These are phyloP conservation scores for Aphanomyces euteiches DNA, from an alignment of 352 stramenopile genomes.

Conservation along the genomic window DNA sequence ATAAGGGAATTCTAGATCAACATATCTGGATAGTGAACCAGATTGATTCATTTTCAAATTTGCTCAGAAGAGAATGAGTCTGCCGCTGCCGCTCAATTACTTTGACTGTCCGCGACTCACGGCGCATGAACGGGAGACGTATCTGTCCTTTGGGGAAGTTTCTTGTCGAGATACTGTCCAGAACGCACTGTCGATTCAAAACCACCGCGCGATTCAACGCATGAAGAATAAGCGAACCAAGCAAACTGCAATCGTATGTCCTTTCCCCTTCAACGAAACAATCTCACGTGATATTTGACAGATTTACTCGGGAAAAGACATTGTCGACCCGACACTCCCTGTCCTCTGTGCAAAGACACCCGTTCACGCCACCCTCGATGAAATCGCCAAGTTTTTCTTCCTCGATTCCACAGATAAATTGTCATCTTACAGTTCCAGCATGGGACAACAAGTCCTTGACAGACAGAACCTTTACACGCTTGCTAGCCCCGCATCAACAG, in stretches of 20 bases:
- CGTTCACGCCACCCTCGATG: slow-evolving; percentile 72
- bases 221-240: slow-evolving; percentile 48
- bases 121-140: slow-evolving; percentile 59
- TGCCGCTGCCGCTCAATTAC: not conserved
- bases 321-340: slow-evolving; percentile 11
- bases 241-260: slow-evolving; percentile 43
- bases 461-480: slow-evolving; percentile 72
- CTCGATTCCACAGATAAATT: slow-evolving; percentile 69
- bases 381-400: slow-evolving; percentile 77
- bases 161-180: slow-evolving; percentile 82
- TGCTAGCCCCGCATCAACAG: slow-evolving; percentile 42
- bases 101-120: slow-evolving; percentile 39
- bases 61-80: not conserved
- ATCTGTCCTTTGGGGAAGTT: slow-evolving; percentile 64
- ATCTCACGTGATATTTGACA: not conserved
- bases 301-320: slow-evolving; percentile 5
- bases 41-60: not conserved
- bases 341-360: slow-evolving; percentile 53
- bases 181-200: slow-evolving; percentile 53
- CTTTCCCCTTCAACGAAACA: slow-evolving; percentile 42
- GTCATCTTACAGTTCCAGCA: not conserved
- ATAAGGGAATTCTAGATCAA: too few species aligned
- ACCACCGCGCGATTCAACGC: slow-evolving; percentile 73
- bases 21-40: not conserved
- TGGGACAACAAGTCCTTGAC: slow-evolving; percentile 52